phyloP scores from a whole-genome alignment of 495 filamentous ascomycete genomes.

The Copromyces sp. region DNA sequence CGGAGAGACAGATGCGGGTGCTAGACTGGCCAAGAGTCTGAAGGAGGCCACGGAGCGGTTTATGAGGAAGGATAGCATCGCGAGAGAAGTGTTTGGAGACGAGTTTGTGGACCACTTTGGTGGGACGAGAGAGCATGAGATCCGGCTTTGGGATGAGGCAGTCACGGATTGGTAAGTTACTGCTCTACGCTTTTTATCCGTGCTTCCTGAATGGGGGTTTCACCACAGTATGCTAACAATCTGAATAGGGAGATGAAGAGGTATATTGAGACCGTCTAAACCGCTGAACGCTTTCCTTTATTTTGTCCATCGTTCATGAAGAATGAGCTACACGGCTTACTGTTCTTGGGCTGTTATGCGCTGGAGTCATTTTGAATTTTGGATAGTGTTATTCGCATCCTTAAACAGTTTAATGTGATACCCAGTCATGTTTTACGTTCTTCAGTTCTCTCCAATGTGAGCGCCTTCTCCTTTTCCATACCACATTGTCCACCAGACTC shows the following conservation, averaged over 20 bases:
- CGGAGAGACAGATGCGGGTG: conserved; percentile 51
- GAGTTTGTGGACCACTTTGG: conserved; percentile 93
- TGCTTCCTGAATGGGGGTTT: not conserved
- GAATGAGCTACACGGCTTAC: not conserved
- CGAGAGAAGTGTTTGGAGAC: conserved; percentile 84
- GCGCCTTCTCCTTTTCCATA: not conserved
- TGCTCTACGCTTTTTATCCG: not conserved
- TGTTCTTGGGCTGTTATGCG: not conserved
- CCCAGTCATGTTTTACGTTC: not conserved
- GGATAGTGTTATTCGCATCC: not conserved
- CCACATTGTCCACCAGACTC: not conserved
- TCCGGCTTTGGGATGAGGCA: conserved; percentile 85
- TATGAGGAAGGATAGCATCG: conserved; percentile 63
- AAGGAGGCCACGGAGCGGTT: conserved; percentile 75
- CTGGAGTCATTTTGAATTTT: not conserved
- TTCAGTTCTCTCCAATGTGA: not conserved
- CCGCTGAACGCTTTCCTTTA: not conserved
- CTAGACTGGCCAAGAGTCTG: conserved; percentile 67
- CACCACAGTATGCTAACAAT: conserved; percentile 7
- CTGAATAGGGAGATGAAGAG: conserved; percentile 49
- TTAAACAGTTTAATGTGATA: not conserved
- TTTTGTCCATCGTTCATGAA: not conserved
- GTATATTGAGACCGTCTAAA: conserved; percentile 64
- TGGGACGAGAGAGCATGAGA: conserved; percentile 86
- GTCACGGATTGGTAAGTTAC: conserved; percentile 77